Conservation (phyloP, 495 filamentous ascomycete species). For the Talaromyces nanjingensis region DNA sequence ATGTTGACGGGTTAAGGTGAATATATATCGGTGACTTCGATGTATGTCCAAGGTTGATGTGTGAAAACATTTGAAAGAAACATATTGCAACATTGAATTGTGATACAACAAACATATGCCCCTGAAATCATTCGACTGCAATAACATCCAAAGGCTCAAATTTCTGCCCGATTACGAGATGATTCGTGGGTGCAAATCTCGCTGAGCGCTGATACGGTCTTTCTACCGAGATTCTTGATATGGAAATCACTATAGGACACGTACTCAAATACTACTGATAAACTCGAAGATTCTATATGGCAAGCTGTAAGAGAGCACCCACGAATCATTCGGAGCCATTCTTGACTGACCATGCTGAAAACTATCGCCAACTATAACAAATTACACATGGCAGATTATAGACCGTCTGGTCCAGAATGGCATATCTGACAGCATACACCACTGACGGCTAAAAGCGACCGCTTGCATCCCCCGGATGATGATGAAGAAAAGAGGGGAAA, state of each 20-base stretch:
- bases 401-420: not conserved
- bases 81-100: no score
- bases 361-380: not conserved
- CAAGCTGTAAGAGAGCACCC: not conserved
- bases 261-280: no score
- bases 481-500: not conserved
- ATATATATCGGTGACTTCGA: not conserved
- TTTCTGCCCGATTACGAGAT: no score
- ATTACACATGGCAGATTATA: not conserved
- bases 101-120: no score
- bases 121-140: no score
- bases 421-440: not conserved
- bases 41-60: not conserved
- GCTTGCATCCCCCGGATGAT: not conserved
- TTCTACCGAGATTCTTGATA: no score
- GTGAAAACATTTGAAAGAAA: no score
- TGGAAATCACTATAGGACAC: no score
- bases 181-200: no score
- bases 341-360: not conserved
- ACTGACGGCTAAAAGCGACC: not conserved
- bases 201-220: no score
- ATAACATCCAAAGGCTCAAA: no score
- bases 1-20: not conserved
- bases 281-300: not conserved
- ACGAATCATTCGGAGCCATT: not conserved